These are phyloP conservation scores for Anacardium occidentale DNA, from an alignment of 345 rosid genomes.

Conservation along the genomic window DNA sequence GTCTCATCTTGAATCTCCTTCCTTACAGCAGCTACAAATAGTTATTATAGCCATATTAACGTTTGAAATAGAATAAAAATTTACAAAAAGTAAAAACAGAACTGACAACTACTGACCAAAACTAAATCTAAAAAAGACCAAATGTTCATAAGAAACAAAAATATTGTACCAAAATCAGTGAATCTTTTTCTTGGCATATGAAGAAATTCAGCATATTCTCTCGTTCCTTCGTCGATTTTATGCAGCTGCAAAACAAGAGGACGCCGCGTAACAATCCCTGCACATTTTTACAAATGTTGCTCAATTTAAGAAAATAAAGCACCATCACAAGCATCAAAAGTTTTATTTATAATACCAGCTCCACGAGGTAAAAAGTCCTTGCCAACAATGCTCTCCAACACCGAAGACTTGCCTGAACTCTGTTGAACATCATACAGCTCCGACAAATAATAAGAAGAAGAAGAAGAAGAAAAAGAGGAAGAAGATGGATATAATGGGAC, in stretches of 20 bases:
- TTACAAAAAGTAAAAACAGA: neutral
- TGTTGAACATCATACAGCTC: slow-evolving; percentile 24
- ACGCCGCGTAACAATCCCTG: slow-evolving; percentile 94
- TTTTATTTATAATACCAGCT: slow-evolving; percentile 56
- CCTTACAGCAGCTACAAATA: slow-evolving; percentile 83
- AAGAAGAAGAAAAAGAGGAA: neutral
- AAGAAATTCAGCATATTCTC: slow-evolving; percentile 98
- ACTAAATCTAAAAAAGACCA: neutral
- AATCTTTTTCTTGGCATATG: slow-evolving; percentile 81
- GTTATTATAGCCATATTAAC: neutral
- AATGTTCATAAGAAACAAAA: neutral
- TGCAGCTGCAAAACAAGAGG: slow-evolving; percentile 99
- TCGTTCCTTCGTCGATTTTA: slow-evolving; percentile 81
- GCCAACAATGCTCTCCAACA: slow-evolving; percentile 93
- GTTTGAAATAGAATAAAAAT: neutral
- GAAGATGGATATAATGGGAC: neutral
- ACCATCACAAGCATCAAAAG: neutral
- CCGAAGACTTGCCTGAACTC: slow-evolving; percentile 99
- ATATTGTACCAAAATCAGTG: slow-evolving; percentile 73
- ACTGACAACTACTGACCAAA: neutral
- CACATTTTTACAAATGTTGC: slow-evolving; percentile 13
- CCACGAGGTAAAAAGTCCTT: slow-evolving; percentile 99
- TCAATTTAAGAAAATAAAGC: neutral
- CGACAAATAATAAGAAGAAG: slow-evolving; percentile 1
- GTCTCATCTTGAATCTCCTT: slow-evolving; percentile 99